phyloP scores from a whole-genome alignment of 2,329 filamentous ascomycete species.

The Exserohilum turcica region DNA sequence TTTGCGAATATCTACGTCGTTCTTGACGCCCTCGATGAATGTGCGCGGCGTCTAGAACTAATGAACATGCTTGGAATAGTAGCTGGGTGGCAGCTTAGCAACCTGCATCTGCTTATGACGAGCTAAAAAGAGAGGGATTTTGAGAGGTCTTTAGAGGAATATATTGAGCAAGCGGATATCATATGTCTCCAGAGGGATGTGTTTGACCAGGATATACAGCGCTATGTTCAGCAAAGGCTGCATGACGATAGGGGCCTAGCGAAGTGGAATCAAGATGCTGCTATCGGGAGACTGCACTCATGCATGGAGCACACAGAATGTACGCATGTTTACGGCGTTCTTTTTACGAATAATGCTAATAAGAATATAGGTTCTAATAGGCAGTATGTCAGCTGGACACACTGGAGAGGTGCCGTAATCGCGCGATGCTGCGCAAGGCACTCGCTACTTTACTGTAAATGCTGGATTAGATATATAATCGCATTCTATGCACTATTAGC shows the following conservation, averaged over 20 bases:
- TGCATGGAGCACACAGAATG: conserved; percentile 18
- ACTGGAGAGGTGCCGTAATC: conserved; percentile 26
- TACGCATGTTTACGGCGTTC: conserved; percentile 16
- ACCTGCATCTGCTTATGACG: conserved; percentile 33
- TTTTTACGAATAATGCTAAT: conserved; percentile 4
- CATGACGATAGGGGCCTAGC: conserved; percentile 34
- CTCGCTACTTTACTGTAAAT: conserved; percentile 28
- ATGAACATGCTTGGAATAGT: conserved; percentile 29
- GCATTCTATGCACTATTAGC: conserved; percentile 29
- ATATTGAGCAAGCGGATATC: conserved; percentile 14
- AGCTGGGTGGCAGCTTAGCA: conserved; percentile 26
- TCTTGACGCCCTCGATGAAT: conserved; percentile 41
- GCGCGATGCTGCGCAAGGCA: conserved; percentile 19
- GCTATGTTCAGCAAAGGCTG: conserved; percentile 42
- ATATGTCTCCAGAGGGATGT: conserved; percentile 29
- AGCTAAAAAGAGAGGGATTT: conserved; percentile 38
- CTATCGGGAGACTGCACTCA: conserved; percentile 31
- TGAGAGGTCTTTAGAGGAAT: conserved; percentile 21
- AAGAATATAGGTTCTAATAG: conserved; percentile 31
- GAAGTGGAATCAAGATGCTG: conserved; percentile 33
- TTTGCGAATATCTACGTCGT: conserved; percentile 24
- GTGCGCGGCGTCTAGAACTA: conserved; percentile 24
- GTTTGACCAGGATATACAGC: conserved; percentile 36
- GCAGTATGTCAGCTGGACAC: conserved; percentile 32
- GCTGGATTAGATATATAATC: conserved; percentile 36